phyloP scores from a whole-genome alignment of 768 basidiomycete genomes.

The Mycena venus region DNA sequence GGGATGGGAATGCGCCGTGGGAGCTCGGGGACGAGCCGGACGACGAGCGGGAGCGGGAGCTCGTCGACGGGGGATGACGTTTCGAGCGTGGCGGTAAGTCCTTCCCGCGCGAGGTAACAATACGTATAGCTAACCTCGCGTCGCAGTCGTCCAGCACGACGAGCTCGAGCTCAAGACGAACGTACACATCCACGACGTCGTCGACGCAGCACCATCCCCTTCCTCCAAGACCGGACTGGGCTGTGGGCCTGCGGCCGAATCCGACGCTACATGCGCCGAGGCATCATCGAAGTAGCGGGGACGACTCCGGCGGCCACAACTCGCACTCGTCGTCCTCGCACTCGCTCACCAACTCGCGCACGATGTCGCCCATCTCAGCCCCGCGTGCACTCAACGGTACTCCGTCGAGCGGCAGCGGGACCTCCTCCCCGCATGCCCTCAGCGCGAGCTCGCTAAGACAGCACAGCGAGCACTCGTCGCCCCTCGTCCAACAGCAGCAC shows the following conservation, averaged over 20 bases:
- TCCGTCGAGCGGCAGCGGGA: slow-evolving; percentile 34
- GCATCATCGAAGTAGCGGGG: slow-evolving; percentile 50
- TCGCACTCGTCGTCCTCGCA: background rate
- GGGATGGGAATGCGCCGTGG: slow-evolving; percentile 67
- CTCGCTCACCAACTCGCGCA: slow-evolving; percentile 51
- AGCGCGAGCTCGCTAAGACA: slow-evolving; percentile 22
- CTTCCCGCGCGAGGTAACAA: background rate
- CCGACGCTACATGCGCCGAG: slow-evolving; percentile 72
- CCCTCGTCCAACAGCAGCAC: slow-evolving; percentile 43
- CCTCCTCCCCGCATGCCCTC: slow-evolving; percentile 22
- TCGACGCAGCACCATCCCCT: slow-evolving; percentile 78
- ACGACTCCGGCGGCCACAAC: background rate
- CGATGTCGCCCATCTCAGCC: slow-evolving; percentile 57
- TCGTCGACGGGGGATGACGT: slow-evolving; percentile 76
- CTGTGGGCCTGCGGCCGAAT: slow-evolving; percentile 85
- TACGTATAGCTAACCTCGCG: background rate
- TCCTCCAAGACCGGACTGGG: slow-evolving; percentile 90
- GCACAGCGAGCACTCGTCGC: slow-evolving; percentile 5
- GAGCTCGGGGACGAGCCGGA: slow-evolving; percentile 62
- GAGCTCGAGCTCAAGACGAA: slow-evolving; percentile 84
- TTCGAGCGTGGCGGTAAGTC: slow-evolving; percentile 79
- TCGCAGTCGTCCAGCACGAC: slow-evolving; percentile 78
- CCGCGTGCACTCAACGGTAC: slow-evolving; percentile 52
- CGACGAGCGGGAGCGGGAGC: slow-evolving; percentile 53
- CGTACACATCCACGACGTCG: slow-evolving; percentile 81